Base-by-base conservation (phyloP, 1,139 yeast genomes). In the Pichia sp. region DNA sequence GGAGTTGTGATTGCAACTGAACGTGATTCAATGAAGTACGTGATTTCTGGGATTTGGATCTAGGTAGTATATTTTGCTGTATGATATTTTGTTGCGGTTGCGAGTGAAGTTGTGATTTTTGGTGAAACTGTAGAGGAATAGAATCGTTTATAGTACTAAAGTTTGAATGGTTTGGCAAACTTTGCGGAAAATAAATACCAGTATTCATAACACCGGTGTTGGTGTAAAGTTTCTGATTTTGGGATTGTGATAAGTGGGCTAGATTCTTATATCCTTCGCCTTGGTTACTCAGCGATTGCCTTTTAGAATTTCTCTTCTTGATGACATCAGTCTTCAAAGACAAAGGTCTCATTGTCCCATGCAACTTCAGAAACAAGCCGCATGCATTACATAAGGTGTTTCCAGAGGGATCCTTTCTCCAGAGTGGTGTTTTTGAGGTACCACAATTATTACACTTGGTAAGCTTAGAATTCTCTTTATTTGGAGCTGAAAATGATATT, bases 331-430 rank as follows among this genome's bases (percentile, higher is more conserved):
- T 75, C 52, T 77, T 77, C 43, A 75, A 62, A 27, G 79, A 71
- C 29, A 77, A 64, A 3, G 82, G 82, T 42, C 82, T 62, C 50
- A 76, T 73, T 2, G 79, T 74, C 28, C 82, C 82, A 53, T 77
- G 82, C 31, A 77, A 60, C 52, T 77, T 77, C 45, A 71, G 66
- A 54, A 76, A 77, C 36, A 77, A 61, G 1, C 82, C 82, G 62
- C 82, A 77, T 0, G 82, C 82, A 55, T 77, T 77, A 57, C 82
- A 77, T 11, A 77, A 62, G 1, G 81, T 75, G 49, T 76, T 72
- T 0, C 82, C 82, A 37, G 61, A 65, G 3, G 79, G 71, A 54
- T 76, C 79, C 53, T 75, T 71, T 41, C 82, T 63, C 82, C 82
- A 77, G 29, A 77, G 61, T 0, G 82, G 82, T 0, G 82, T 77